Conservation (phyloP, 768 basidiomycete species). For the Crepidotus variabilis region DNA sequence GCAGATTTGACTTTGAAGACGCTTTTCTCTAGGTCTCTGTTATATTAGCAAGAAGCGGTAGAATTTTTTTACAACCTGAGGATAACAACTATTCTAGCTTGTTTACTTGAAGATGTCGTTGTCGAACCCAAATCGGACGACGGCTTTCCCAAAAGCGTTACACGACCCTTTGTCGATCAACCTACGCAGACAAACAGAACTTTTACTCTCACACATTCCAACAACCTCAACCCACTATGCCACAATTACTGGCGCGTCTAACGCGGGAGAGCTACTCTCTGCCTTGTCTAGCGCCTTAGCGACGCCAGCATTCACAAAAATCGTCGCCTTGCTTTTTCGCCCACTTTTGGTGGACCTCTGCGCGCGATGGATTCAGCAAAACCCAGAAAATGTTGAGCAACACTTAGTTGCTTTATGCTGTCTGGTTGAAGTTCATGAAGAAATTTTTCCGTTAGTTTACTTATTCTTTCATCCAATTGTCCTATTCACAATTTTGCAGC, state of each 20-base stretch:
- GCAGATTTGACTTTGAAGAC: too few relatives aligned
- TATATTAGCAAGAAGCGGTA: too few relatives aligned
- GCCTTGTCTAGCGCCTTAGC: conserved; percentile 59
- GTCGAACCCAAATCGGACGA: conserved; percentile 12
- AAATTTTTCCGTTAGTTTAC: conserved; percentile 63
- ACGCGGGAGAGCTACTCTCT: conserved; percentile 41
- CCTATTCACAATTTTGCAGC: conserved; percentile 30
- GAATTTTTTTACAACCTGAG: too few relatives aligned
- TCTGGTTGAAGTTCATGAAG: conserved; percentile 65
- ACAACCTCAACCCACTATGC: conserved; percentile 34
- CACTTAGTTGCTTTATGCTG: conserved; percentile 50
- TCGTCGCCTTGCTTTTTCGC: conserved; percentile 63
- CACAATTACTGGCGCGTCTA: conserved; percentile 34
- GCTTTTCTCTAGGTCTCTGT: too few relatives aligned
- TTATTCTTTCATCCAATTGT: conserved; percentile 5
- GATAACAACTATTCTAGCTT: too few relatives aligned
- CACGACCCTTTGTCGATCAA: conserved; percentile 61
- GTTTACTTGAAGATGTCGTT: background rate
- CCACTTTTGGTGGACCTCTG: conserved; percentile 79
- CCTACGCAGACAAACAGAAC: conserved; percentile 47
- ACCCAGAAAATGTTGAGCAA: conserved; percentile 45
- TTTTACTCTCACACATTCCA: conserved; percentile 42
- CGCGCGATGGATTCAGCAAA: conserved; percentile 72
- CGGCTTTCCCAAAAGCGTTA: conserved; percentile 27
- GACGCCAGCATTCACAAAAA: conserved; percentile 56